Evolutionary conservation across 495 filamentous ascomycete species (phyloP).

Genomic region (Tuber indicum): DNA sequence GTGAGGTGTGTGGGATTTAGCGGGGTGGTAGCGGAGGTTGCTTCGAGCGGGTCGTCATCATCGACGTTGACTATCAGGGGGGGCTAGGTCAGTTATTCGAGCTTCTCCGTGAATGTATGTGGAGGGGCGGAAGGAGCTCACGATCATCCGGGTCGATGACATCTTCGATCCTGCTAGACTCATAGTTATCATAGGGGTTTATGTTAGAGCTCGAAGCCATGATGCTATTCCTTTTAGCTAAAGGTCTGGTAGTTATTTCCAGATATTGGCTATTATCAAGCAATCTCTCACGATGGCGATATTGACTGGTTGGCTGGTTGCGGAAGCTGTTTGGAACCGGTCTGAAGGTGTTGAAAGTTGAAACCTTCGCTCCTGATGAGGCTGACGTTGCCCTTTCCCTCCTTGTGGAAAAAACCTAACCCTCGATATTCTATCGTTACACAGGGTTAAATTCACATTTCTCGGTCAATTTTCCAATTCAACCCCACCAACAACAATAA

Average conservation of each 20-base stretch:
- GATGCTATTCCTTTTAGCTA: background rate
- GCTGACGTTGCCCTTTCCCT: conserved; percentile 15
- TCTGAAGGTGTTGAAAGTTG: background rate
- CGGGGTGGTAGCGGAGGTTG: conserved; percentile 50
- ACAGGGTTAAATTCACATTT: background rate
- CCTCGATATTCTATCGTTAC: conserved; percentile 7
- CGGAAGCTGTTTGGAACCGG: conserved; percentile 1
- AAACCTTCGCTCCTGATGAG: conserved; percentile 9
- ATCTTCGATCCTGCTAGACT: conserved; percentile 57
- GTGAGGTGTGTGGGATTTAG: conserved; percentile 65
- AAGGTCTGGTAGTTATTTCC: background rate
- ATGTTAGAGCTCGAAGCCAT: conserved; percentile 29
- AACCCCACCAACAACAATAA: background rate
- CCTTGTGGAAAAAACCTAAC: background rate
- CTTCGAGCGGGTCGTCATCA: conserved; percentile 79
- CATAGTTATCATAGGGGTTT: conserved; percentile 34
- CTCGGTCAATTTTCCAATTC: background rate
- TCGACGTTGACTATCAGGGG: conserved; percentile 60
- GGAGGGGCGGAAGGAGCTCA: conserved; percentile 43
- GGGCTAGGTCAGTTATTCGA: conserved; percentile 4
- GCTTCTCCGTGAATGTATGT: background rate
- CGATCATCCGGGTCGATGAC: conserved; percentile 94
- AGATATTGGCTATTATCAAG: background rate
- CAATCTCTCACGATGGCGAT: background rate
- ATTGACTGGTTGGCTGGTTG: background rate